phyloP scores from a whole-genome alignment of 2,329 filamentous ascomycete species.

The Cladophialophora yegresii region DNA sequence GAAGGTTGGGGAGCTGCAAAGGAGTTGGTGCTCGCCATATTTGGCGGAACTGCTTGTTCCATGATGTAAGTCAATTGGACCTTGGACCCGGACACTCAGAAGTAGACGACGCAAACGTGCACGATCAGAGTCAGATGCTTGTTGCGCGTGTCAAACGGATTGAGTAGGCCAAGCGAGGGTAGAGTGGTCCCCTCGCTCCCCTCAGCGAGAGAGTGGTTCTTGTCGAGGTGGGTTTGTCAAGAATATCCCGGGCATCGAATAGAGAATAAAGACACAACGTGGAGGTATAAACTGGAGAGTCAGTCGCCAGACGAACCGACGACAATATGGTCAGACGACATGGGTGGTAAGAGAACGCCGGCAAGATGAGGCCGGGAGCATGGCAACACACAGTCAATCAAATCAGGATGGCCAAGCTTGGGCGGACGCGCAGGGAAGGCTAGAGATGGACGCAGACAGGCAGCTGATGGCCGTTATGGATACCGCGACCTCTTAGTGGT shows the following conservation, averaged over 20 bases:
- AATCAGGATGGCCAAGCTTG: constrained; percentile 4
- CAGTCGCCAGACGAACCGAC: neutral
- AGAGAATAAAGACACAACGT: constrained; percentile 1
- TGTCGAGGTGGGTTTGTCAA: neutral
- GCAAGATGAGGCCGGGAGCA: constrained; percentile 10
- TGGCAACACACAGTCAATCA: constrained; percentile 2
- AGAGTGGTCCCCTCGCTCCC: constrained; percentile 11
- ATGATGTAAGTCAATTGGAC: constrained; percentile 19
- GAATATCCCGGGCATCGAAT: neutral
- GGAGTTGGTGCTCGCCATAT: constrained; percentile 13
- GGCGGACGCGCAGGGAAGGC: constrained; percentile 25
- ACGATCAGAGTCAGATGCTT: neutral
- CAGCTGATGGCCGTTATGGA: constrained; percentile 12
- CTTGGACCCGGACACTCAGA: neutral
- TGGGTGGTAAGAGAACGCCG: neutral
- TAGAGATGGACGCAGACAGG: constrained; percentile 11
- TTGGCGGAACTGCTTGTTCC: constrained; percentile 22
- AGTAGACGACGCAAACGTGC: constrained; percentile 2
- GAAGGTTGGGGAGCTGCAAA: constrained; percentile 28
- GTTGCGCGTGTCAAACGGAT: constrained; percentile 4
- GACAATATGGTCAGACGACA: constrained; percentile 27
- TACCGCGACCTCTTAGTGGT: constrained; percentile 9
- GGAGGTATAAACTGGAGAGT: neutral
- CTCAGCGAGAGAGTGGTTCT: neutral
- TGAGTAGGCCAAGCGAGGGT: constrained; percentile 12